A percentile compares a stretch with the other conserved stretches of the same genome.
These are phyloP conservation scores for Nannochloropsis gaditana DNA, from an alignment of 108 stramenopile species.

Conservation along the genomic window DNA sequence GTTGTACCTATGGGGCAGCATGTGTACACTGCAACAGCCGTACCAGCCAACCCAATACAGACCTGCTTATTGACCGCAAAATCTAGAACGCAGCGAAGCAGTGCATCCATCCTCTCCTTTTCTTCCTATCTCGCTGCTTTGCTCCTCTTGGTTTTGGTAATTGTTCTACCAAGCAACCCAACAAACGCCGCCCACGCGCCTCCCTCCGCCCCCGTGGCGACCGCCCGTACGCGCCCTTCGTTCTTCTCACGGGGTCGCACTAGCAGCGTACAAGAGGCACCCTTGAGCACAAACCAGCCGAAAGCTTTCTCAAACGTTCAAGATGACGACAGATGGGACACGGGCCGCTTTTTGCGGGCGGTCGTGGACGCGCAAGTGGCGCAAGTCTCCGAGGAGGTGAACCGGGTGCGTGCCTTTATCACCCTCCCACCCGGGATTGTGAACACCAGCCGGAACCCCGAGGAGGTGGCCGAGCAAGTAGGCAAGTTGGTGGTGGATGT, in stretches of 20 bases:
- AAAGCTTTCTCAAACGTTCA: neutral
- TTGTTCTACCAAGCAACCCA: no score
- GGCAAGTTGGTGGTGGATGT: neutral
- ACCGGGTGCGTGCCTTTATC: neutral
- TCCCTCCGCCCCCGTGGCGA: neutral
- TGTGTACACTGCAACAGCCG: no score
- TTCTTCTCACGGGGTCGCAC: neutral
- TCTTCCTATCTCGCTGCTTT: neutral
- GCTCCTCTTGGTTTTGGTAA: neutral
- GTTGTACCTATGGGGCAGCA: no score
- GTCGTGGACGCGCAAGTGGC: neutral
- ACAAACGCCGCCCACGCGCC: neutral
- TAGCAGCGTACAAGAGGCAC: neutral
- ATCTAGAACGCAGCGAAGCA: no score
- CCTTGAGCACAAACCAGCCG: neutral
- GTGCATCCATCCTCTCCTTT: no score
- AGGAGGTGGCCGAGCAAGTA: neutral
- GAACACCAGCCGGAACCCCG: neutral
- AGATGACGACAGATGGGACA: neutral
- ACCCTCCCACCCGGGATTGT: neutral
- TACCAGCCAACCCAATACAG: no score
- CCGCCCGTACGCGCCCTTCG: neutral
- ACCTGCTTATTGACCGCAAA: no score
- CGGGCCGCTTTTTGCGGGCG: neutral
- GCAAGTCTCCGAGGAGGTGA: neutral